Conservation (phyloP, 202 grass and related monocot genomes). For the Cymbopogon flexuosus region DNA sequence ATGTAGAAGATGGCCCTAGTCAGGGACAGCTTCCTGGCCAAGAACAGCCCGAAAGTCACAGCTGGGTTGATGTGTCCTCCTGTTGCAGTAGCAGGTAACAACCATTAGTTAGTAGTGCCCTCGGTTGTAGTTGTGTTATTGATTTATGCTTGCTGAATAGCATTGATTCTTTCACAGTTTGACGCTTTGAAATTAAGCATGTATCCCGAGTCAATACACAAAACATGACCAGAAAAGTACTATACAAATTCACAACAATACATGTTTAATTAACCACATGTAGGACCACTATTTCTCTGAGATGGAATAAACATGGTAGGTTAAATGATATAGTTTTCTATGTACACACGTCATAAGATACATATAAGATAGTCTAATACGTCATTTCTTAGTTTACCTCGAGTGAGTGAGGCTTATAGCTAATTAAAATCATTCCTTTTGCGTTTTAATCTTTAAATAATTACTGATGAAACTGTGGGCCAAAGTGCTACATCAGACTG, state of each 20-base stretch:
- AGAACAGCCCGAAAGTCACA: conserved; percentile 84
- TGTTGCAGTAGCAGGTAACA: conserved; percentile 29
- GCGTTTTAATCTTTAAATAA: neutral
- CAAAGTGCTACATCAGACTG: neutral
- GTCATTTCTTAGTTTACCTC: neutral
- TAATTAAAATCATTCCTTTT: neutral
- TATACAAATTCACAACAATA: neutral
- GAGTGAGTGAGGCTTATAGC: neutral
- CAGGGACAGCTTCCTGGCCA: conserved; percentile 86
- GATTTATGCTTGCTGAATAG: neutral
- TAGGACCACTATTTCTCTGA: neutral
- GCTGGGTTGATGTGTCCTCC: conserved; percentile 96
- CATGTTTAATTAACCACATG: neutral
- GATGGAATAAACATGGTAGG: neutral
- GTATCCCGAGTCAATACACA: neutral
- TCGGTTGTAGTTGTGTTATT: neutral
- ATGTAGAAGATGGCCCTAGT: conserved; percentile 90
- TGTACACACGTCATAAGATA: neutral
- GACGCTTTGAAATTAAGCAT: neutral
- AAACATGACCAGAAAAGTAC: neutral
- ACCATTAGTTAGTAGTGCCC: conserved; percentile 26
- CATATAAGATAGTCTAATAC: neutral
- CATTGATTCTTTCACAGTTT: neutral
- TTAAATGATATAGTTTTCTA: neutral
- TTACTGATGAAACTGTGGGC: neutral